phyloP scores from a whole-genome alignment of 2,329 filamentous ascomycete genomes.

The Fusarium newnesense region DNA sequence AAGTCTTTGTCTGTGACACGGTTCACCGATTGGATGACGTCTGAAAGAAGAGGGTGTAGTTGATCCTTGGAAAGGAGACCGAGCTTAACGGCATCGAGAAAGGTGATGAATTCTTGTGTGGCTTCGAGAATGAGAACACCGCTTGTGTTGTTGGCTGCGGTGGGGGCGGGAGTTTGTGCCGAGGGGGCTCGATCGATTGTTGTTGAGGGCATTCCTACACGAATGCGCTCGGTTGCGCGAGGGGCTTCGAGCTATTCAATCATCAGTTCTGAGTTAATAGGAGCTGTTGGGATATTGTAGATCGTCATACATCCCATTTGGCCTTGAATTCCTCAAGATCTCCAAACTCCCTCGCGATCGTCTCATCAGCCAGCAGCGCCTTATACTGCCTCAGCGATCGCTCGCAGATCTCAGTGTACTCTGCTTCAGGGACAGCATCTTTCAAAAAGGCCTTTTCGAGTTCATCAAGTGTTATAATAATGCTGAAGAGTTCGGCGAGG shows the following conservation, averaged over 20 bases:
- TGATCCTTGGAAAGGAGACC: slow-evolving; percentile 95
- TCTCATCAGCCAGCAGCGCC: slow-evolving; percentile 89
- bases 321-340: slow-evolving; percentile 91
- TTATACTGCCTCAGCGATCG: slow-evolving; percentile 96
- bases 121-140: slow-evolving; percentile 83
- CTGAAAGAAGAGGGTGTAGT: slow-evolving; percentile 91
- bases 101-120: slow-evolving; percentile 98
- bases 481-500: slow-evolving; percentile 96
- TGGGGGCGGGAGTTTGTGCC: slow-evolving; percentile 55
- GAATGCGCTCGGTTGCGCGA: slow-evolving; percentile 89
- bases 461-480: slow-evolving; percentile 93
- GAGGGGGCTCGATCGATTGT: slow-evolving; percentile 67
- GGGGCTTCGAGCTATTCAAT: slow-evolving; percentile 84
- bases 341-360: slow-evolving; percentile 86
- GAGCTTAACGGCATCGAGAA: slow-evolving; percentile 92
- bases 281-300: rapidly evolving
- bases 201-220: slow-evolving; percentile 92
- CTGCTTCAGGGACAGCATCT: slow-evolving; percentile 88
- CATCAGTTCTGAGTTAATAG: background rate
- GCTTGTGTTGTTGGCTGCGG: slow-evolving; percentile 60
- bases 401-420: slow-evolving; percentile 97
- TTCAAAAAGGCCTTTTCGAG: slow-evolving; percentile 97
- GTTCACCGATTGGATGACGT: slow-evolving; percentile 97
- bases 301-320: slow-evolving; percentile 80
- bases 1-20: slow-evolving; percentile 97